Base-by-base conservation (phyloP, 345 rosid genomes). In the Kernera saxatilis region DNA sequence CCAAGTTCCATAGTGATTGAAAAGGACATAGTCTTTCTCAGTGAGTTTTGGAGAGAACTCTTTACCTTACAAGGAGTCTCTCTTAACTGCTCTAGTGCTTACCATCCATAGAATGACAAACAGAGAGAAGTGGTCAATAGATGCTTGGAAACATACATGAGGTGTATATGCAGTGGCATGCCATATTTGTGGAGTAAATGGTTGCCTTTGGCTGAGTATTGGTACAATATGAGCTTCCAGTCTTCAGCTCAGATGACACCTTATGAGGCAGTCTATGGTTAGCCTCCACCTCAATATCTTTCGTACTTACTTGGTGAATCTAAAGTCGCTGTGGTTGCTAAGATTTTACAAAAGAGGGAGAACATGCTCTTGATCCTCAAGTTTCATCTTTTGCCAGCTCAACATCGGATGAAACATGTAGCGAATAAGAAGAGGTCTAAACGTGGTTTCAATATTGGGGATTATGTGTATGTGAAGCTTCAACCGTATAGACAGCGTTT, bases 181-280 rank as follows among this genome's bases (percentile, higher is more conserved):
- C 48, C 48, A 3, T 9, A 43, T 40, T 5, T 40, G 9, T 43
- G 48, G 48, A 43, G 21, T 8, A 45, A 18, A 2, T 18, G 25
- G 50, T 3, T 45, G 1, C 13, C 50, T 1, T 3, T 45, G 1
- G 50, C 50, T 2, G 50, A 45, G 1, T 45, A 6, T 17, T 57
- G 45, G 45, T 63, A 63, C 5, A 63, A 63, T 1, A 44, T 69
- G 0, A 9, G 18, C 1, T 22, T 0, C 1, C 50, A 71, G 0
- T 9, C 30, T 0, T 0, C 48, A 0, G 23, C 6, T 0, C 18
- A 44, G 0, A 10, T 37, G 1, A 32, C 40, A 0, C 51, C 49
- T 0, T 60, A 11, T 10, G 60, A 71, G 1, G 32, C 13, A 0
- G 61, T 61, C 0, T 71, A 48, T 14, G 69, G 68, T 0, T 32